A percentile compares a stretch with the other conserved stretches of the same genome.
phyloP scores from a whole-genome alignment of 495 filamentous ascomycete species.

The Neurospora intermedia region DNA sequence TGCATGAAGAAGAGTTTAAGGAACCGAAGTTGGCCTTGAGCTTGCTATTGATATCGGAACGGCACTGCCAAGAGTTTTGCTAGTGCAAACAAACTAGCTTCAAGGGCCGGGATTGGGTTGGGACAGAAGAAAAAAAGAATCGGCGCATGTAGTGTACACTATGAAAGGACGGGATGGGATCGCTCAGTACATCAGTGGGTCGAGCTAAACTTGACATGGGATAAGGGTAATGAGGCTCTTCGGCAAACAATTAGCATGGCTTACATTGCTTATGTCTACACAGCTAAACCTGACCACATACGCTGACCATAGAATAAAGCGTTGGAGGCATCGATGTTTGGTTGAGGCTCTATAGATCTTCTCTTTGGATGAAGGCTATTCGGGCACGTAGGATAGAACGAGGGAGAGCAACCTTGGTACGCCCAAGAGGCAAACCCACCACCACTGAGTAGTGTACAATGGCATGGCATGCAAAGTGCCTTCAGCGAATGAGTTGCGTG shows the following conservation, averaged over 20 bases:
- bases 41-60: background rate
- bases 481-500: background rate
- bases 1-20: background rate
- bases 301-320: background rate
- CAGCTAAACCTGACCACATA: background rate
- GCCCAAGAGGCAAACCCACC: too few relatives aligned
- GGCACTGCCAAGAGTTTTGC: background rate
- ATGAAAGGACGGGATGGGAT: background rate
- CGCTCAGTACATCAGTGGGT: background rate
- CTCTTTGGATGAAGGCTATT: too few relatives aligned
- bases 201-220: background rate
- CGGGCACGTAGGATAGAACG: too few relatives aligned
- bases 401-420: too few relatives aligned
- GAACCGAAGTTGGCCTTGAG: background rate
- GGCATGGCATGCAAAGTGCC: background rate
- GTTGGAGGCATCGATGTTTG: too few relatives aligned
- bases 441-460: background rate
- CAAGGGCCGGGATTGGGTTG: background rate
- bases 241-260: background rate
- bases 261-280: background rate
- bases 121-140: background rate
- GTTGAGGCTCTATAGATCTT: too few relatives aligned
- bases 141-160: background rate
- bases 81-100: background rate
- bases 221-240: background rate